phyloP scores from a whole-genome alignment of 352 stramenopile species.

The Phytophthora lateralis region DNA sequence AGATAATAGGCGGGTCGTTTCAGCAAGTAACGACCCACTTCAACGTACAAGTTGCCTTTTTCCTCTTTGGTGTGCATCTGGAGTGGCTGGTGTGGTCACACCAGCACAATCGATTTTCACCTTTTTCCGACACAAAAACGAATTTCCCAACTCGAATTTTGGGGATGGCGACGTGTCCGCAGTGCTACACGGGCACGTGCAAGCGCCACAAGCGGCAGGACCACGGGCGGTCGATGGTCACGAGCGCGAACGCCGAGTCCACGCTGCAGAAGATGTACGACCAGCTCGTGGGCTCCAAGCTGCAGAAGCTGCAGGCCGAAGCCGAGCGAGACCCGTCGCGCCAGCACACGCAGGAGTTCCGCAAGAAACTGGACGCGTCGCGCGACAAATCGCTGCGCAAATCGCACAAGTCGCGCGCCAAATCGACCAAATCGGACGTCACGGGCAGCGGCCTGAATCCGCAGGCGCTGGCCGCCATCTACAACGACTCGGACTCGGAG shows the following conservation, averaged over 20 bases:
- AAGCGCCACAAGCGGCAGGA: slow-evolving; percentile 65
- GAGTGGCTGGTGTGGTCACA: no score
- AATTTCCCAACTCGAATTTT: no score
- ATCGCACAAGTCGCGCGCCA: slow-evolving; percentile 46
- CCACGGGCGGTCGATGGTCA: slow-evolving; percentile 60
- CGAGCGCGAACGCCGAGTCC: slow-evolving; percentile 54
- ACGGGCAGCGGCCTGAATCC: slow-evolving; percentile 65
- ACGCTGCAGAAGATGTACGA: slow-evolving; percentile 85
- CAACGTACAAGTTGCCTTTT: background rate
- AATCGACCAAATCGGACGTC: slow-evolving; percentile 35
- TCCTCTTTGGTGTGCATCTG: no score
- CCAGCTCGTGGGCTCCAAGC: slow-evolving; percentile 65
- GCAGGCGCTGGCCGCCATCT: slow-evolving; percentile 72
- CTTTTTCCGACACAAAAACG: no score
- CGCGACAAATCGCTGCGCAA: slow-evolving; percentile 67
- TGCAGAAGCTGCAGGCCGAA: slow-evolving; percentile 76
- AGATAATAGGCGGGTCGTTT: background rate
- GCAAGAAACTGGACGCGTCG: slow-evolving; percentile 69
- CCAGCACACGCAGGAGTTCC: slow-evolving; percentile 55
- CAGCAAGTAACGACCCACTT: background rate
- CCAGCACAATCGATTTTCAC: no score
- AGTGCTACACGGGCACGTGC: slow-evolving; percentile 84
- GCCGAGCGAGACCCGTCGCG: slow-evolving; percentile 43
- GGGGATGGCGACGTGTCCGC: slow-evolving; percentile 72
- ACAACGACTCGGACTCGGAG: slow-evolving; percentile 40